Evolutionary conservation across 306 rosid species (phyloP).

Genomic region (Rosa persica): DNA sequence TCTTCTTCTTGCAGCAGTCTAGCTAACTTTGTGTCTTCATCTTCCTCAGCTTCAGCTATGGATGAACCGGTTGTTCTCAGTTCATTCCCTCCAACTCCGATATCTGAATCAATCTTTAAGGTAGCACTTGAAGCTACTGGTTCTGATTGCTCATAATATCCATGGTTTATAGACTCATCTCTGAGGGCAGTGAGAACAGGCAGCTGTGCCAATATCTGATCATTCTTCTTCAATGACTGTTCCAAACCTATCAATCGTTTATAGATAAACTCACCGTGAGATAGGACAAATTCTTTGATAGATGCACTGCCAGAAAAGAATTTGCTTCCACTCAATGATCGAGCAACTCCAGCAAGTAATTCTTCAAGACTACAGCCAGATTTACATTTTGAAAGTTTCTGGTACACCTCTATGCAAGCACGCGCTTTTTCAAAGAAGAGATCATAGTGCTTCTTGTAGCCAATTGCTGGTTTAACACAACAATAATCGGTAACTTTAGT

Average conservation of each 20-base stretch:
- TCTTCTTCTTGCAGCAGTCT: conserved; percentile 88
- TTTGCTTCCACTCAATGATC: conserved; percentile 70
- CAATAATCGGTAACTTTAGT: conserved; percentile 79
- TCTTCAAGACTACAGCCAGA: conserved; percentile 69
- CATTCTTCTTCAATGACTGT: conserved; percentile 59
- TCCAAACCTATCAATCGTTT: conserved; percentile 80
- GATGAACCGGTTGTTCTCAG: conserved; percentile 16
- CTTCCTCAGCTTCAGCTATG: conserved; percentile 41
- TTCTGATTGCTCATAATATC: conserved; percentile 36
- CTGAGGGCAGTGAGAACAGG: conserved; percentile 70
- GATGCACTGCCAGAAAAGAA: conserved; percentile 63
- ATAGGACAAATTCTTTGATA: conserved; percentile 62
- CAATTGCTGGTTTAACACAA: conserved; percentile 65
- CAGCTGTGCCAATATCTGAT: conserved; percentile 48
- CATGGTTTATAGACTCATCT: conserved; percentile 54
- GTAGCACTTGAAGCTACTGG: conserved; percentile 37
- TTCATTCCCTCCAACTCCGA: conserved; percentile 26
- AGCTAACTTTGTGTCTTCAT: conserved; percentile 76
- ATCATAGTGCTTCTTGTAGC: conserved; percentile 67
- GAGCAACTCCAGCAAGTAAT: conserved; percentile 82
- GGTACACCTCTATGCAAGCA: conserved; percentile 76
- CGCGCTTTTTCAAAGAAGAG: conserved; percentile 70
- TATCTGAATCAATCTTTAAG: conserved; percentile 50
- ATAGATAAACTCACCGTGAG: conserved; percentile 83
- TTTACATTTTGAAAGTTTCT: conserved; percentile 57